Base-by-base conservation (phyloP, 2,329 filamentous ascomycete species). In the Clarireedia monteithiana region DNA sequence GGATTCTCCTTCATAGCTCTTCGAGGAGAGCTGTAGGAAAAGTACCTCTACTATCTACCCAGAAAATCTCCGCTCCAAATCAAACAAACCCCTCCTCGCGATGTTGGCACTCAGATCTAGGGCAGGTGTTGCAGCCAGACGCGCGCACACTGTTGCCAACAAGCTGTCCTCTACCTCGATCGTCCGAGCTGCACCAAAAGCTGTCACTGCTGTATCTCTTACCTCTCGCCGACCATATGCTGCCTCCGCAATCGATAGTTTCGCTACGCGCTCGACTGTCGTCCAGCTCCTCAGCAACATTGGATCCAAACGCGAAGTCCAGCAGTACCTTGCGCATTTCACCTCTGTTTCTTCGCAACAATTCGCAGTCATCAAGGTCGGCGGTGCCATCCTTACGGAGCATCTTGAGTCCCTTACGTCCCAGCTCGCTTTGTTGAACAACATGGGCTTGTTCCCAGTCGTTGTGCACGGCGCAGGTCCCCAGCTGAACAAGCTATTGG, bases 361-460 rank as follows among this genome's bases (percentile, higher is more conserved):
- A 70, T 99, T 97, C 72, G 92, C 91, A 63, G 92, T 99, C 49
- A 95, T 99, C 74, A 99, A 99, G 78, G 92, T 97, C 55, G 94
- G 92, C 60, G 94, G 92, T 60, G 94, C 92, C 61, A 96, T 97
- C 67, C 81, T 99, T 67, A 95, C 90, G 59, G 91, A 97, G 70
- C 88, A 96, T 73, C 80, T 97, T 55, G 88, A 96, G 71, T 91
- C 91, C 67, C 83, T 99, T 55, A 95, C 90, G 69, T 86, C 88
- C 55, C 91, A 89, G 50, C 79, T 97, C 58, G 87, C 90, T 27
- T 95, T 97, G 74, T 82, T 97, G 50, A 92, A 95, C 74, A 88
- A 95, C 77, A 90, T 97, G 68, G 91, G 91, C 42, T 81, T 99
- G 42, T 96, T 90, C 74, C 94, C 94, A 48, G 88, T 97, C 66